Evolutionary conservation across 192 early-diverging fungal genomes (phyloP), one percentile per base, ranked within the genome.

Genomic region (Irineochytrium annulatum): DNA sequence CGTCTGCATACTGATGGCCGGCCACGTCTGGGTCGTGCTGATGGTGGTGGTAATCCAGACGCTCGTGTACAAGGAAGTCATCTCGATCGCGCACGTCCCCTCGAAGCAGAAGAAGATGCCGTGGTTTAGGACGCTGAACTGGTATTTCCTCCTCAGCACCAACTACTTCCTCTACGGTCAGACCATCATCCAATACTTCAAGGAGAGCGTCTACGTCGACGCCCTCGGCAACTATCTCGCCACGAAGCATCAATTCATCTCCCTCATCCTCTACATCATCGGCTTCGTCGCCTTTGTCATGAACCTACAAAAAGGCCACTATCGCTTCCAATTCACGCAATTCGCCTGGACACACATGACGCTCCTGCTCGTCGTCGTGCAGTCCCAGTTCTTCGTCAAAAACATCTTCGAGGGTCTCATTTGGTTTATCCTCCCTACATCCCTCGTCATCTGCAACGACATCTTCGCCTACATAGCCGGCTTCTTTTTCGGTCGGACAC

Each of bases 311-410:
- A 94, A 93, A 72, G 91, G 90, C 6, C 84, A 88, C 70, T 98
- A 98, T 76, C 82, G 88, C 65, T 91, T 92, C 79, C 95, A 98
- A 78, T 91, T 98, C 73, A 77, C 85, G 4, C 93, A 95, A 73
- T 98, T 98, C 71, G 90, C 87, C 29, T 95, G 92, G 93, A 98
- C 93, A 20, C 95, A 98, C 69, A 95, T 98, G 93, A 86, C 91
- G 3, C 68, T 98, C 55, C 77, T 94, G 33, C 71, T 98, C 11
- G 93, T 98, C 33, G 92, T 98, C 35, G 77, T 88, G 63, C 91
- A 93, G 70, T 90, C 88, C 63, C 93, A 98, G 69, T 95, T 93
- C 64, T 94, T 95, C 71, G 86, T 95, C 68, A 92, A 95, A 71
- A 98, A 98, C 75, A 93, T 98, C 65, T 90, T 98, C 69, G 92